A percentile compares a stretch with the other conserved stretches of the same genome.
These are phyloP conservation scores for Pseudocercospora vitis DNA, from an alignment of 2,329 filamentous ascomycete genomes.

Conservation along the genomic window DNA sequence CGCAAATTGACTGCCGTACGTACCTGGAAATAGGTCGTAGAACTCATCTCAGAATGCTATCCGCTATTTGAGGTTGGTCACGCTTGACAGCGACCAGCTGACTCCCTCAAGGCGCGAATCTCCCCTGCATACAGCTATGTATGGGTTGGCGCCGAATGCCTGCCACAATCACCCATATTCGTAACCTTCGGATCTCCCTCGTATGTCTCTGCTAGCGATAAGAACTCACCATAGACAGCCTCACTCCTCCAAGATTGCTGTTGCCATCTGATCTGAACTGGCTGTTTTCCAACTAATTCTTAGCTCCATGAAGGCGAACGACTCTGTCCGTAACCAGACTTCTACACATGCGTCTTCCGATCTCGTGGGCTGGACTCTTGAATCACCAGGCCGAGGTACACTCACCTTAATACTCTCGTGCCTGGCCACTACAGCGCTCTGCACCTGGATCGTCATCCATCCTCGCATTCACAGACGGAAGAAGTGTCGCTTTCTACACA, in stretches of 20 bases:
- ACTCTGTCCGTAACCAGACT: background rate
- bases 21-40: no score
- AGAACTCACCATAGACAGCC: no score
- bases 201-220: no score
- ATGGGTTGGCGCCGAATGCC: background rate
- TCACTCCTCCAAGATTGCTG: no score
- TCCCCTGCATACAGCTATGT: background rate
- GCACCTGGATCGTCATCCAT: constrained; percentile 41
- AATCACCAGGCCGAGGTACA: constrained; percentile 37
- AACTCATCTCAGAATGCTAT: no score
- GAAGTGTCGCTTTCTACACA: constrained; percentile 27
- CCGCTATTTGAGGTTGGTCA: no score
- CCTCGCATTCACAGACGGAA: constrained; percentile 36
- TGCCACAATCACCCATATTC: background rate
- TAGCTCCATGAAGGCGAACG: background rate
- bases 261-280: no score
- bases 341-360: background rate
- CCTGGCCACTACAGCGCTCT: constrained; percentile 39
- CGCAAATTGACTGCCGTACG: no score
- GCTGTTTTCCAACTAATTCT: no score
- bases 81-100: no score
- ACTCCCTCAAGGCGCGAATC: background rate
- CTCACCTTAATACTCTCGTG: constrained; percentile 37
- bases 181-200: background rate
- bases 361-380: constrained; percentile 36